phyloP scores from a whole-genome alignment of 495 filamentous ascomycete genomes.

The Hyaloscypha variabilis region DNA sequence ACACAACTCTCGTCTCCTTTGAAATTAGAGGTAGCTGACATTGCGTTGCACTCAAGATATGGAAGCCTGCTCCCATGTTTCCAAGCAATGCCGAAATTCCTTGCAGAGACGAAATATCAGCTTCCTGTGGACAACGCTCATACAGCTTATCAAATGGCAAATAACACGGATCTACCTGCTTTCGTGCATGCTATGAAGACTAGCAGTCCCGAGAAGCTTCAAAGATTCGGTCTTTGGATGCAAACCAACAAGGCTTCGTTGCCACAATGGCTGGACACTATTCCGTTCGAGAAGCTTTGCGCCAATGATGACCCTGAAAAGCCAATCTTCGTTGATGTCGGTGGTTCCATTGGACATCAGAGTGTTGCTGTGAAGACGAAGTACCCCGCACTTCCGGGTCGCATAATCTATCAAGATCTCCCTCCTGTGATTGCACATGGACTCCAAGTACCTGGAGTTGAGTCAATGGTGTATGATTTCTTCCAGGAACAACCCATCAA shows the following conservation, averaged over 20 bases:
- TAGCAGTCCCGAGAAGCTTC: not conserved
- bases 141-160: not conserved
- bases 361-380: not conserved
- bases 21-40: too few species aligned
- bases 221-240: not conserved
- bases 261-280: not conserved
- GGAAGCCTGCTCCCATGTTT: not conserved
- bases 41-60: too few species aligned
- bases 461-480: slow-evolving; percentile 49
- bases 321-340: slow-evolving; percentile 45
- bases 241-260: too few species aligned
- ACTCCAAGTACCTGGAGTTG: slow-evolving; percentile 38
- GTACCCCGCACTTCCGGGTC: slow-evolving; percentile 12
- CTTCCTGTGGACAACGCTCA: not conserved
- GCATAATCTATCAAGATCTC: slow-evolving; percentile 56
- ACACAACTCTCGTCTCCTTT: too few species aligned
- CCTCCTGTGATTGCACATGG: slow-evolving; percentile 37
- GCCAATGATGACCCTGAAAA: not conserved
- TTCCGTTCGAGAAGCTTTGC: not conserved
- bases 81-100: slow-evolving; percentile 14
- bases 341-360: slow-evolving; percentile 10
- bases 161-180: not conserved
- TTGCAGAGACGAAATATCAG: slow-evolving; percentile 12
- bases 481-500: slow-evolving; percentile 47
- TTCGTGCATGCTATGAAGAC: not conserved